Conservation (phyloP, 164 flowering plant genomes). For the Brasenia schreberi region DNA sequence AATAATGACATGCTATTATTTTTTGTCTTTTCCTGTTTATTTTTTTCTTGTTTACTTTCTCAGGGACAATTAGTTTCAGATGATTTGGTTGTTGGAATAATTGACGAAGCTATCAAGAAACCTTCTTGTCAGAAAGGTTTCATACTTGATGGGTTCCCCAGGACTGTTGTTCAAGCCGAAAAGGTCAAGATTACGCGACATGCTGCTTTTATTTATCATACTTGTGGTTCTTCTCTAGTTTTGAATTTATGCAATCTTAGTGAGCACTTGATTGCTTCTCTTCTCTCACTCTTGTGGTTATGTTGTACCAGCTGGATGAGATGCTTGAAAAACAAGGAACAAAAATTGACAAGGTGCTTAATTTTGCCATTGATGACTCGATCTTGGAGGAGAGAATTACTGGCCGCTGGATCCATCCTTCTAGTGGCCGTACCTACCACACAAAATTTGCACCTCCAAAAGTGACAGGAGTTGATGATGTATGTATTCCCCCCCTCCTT, state of each 20-base stretch:
- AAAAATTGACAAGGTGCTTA: slow-evolving; percentile 88
- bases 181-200: slow-evolving; percentile 31
- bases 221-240: background rate
- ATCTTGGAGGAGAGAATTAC: slow-evolving; percentile 95
- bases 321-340: slow-evolving; percentile 80
- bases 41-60: slow-evolving; percentile 3
- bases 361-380: slow-evolving; percentile 91
- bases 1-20: background rate
- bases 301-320: slow-evolving; percentile 73
- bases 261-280: background rate
- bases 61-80: slow-evolving; percentile 96
- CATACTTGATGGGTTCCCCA: slow-evolving; percentile 95
- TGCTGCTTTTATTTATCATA: background rate
- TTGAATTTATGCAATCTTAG: background rate
- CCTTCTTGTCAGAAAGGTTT: slow-evolving; percentile 94
- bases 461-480: slow-evolving; percentile 85
- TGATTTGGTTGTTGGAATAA: slow-evolving; percentile 90
- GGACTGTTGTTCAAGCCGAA: slow-evolving; percentile 87
- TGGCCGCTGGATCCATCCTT: slow-evolving; percentile 92
- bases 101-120: slow-evolving; percentile 83
- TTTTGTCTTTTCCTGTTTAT: background rate
- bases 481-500: slow-evolving; percentile 22
- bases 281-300: slow-evolving; percentile 2
- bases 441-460: slow-evolving; percentile 94
- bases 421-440: slow-evolving; percentile 93